Evolutionary conservation across 2,329 filamentous ascomycete species (phyloP), one percentile per base, ranked within the genome.

Genomic region (Aurifilum marmelostoma): DNA sequence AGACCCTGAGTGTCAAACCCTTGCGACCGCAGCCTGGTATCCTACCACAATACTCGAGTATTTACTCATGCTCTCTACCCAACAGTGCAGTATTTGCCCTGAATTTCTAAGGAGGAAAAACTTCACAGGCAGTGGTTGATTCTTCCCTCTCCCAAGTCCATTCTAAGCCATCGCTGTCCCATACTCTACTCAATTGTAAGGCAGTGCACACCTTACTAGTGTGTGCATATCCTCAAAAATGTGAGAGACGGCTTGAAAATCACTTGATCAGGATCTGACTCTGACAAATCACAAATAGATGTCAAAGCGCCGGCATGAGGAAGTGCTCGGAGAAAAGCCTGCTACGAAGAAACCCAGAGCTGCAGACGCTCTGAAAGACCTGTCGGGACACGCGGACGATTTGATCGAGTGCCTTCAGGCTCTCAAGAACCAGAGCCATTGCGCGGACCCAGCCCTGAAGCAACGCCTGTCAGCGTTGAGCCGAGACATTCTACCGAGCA

Each of bases 381-480:
- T 81, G 11, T 70, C 79, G 24, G 72, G 76, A 6, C 76, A 80
- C 70, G 79, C 79, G 16, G 76, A 83, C 68, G 77, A 79, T 50
- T 73, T 85, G 21, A 75, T 82, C 14, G 74, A 76, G 59, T 80
- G 79, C 65, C 76, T 83, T 2, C 75, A 80, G 41, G 74, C 77
- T 12, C 71, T 83, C 11, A 67, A 64, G 39, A 59, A 64, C 24
- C 61, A 69, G 56, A 37, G 47, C 24, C 54, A 52, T 5, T 27
- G 63, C 18, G 18, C 67, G n/a, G 70, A 71, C 4, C 21, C 67
- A 58, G 32, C 47, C 3, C 76, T 68, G 71, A 77, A 71, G 62
- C 69, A 70, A 34, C 71, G 68, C 7, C 69, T 77, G 34, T 63
- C 69, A 11, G 43, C 64, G 29, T 47, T 76, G 52, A 74, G 70